phyloP scores from a whole-genome alignment of 305 asterid species.

The Fraxinus floribunda region DNA sequence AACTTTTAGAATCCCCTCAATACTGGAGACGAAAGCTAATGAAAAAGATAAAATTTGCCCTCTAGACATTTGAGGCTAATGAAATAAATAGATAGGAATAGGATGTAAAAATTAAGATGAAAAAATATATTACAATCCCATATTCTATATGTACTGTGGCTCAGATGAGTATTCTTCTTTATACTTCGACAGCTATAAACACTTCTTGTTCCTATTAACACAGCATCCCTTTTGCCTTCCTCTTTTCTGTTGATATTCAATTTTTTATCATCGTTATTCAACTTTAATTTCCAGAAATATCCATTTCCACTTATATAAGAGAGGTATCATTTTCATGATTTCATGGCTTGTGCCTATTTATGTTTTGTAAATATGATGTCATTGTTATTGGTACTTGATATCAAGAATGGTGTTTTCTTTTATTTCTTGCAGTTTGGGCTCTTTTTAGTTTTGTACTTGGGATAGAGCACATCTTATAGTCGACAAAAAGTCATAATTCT shows the following conservation, averaged over 20 bases:
- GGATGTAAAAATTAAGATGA: not conserved
- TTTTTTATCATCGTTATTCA: not conserved
- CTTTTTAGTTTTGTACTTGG: not conserved
- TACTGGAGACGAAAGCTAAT: not conserved
- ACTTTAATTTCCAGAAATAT: not conserved
- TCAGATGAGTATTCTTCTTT: not conserved
- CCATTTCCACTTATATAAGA: not conserved
- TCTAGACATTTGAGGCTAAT: not conserved
- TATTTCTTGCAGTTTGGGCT: not conserved
- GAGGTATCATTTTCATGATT: not conserved
- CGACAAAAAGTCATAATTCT: not conserved
- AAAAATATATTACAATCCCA: not conserved
- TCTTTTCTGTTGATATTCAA: not conserved
- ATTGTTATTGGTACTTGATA: not conserved
- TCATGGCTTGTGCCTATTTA: not conserved
- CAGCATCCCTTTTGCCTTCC: not conserved
- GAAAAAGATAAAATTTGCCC: not conserved
- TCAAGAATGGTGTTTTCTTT: conserved; percentile 4
- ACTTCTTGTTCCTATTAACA: not conserved
- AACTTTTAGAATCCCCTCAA: not conserved
- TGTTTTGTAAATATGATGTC: not conserved
- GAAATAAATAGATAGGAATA: not conserved
- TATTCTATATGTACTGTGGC: not conserved
- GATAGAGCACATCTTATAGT: not conserved
- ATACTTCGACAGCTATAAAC: not conserved